Conservation (phyloP, 768 basidiomycete genomes). For the Lyophyllum shimeji region DNA sequence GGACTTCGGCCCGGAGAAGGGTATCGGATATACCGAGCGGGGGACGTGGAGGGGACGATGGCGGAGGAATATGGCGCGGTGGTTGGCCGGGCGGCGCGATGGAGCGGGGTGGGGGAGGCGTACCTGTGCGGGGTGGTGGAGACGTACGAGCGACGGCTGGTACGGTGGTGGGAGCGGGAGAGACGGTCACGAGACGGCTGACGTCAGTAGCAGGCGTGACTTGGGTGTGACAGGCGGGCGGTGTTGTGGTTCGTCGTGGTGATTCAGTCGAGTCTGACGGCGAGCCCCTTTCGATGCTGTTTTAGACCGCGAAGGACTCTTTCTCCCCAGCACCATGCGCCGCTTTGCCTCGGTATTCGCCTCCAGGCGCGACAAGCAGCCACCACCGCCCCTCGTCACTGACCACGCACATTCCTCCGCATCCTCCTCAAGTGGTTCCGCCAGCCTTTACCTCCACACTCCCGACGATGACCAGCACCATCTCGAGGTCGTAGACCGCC, state of each 20-base stretch:
- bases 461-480: constrained; percentile 53
- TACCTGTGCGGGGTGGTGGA: constrained; percentile 59
- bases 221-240: constrained; percentile 9
- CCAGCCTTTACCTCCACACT: constrained; percentile 54
- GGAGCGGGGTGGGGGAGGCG: constrained; percentile 54
- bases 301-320: constrained; percentile 3
- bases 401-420: constrained; percentile 51
- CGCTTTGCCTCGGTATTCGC: constrained; percentile 62
- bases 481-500: constrained; percentile 24
- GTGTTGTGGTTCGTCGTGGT: constrained; percentile 4
- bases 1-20: constrained; percentile 52
- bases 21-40: constrained; percentile 63
- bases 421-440: constrained; percentile 62
- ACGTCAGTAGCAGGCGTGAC: constrained; percentile 16
- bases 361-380: constrained; percentile 42
- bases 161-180: constrained; percentile 44
- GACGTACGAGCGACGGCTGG: constrained; percentile 62
- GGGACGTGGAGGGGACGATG: constrained; percentile 64
- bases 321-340: constrained; percentile 44
- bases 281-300: constrained; percentile 10
- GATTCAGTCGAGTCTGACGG: too few relatives aligned
- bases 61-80: constrained; percentile 51
- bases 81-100: constrained; percentile 47
- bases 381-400: constrained; percentile 19
- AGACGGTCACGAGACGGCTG: constrained; percentile 18